Conservation (phyloP, 78 protist genomes). For the Dictyostelium firmibasis region DNA sequence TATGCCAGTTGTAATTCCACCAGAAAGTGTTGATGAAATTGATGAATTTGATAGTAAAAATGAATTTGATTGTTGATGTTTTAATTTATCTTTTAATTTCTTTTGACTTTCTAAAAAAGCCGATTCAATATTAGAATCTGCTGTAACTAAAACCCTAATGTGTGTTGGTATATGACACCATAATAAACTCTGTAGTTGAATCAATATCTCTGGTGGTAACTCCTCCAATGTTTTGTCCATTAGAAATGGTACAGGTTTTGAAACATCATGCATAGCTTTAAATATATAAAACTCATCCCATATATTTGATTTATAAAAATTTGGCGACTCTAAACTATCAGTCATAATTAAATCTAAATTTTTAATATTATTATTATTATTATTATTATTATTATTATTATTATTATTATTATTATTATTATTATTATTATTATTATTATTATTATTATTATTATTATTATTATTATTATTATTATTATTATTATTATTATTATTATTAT, state of each 20-base stretch:
- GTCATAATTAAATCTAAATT: not conserved
- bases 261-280: slow-evolving; percentile 38
- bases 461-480: too few species aligned
- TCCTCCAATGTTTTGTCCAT: slow-evolving; percentile 5
- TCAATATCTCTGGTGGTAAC: slow-evolving; percentile 1
- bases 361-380: too few species aligned
- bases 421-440: too few species aligned
- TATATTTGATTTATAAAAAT: not conserved
- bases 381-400: too few species aligned
- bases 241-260: slow-evolving; percentile 8
- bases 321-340: not conserved
- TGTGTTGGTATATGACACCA: slow-evolving; percentile 61
- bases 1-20: not conserved
- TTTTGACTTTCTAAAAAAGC: not conserved
- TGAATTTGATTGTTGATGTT: not conserved
- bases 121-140: not conserved
- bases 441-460: too few species aligned
- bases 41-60: not conserved
- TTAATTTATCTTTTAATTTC: not conserved
- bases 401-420: too few species aligned
- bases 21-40: not conserved
- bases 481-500: too few species aligned
- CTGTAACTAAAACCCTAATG: not conserved
- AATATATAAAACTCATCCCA: slow-evolving; percentile 13
- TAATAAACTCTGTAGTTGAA: slow-evolving; percentile 15